Evolutionary conservation across 345 rosid species (phyloP), one percentile per base, ranked within the genome.

Genomic region (Heritiera littoralis): DNA sequence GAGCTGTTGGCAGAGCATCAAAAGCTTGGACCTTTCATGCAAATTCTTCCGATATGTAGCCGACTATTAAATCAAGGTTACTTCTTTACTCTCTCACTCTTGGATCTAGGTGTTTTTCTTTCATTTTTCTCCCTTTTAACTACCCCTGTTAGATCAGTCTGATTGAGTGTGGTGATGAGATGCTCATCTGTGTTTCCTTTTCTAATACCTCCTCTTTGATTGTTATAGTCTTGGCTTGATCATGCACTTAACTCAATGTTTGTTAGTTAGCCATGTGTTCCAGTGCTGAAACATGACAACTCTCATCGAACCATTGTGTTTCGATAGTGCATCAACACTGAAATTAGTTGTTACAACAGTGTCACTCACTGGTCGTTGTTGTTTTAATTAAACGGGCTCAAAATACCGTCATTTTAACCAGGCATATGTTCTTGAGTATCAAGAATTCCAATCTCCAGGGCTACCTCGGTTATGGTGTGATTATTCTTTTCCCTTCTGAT

Each of bases 21-120:
- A 78, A 96, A 96, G 97, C 92, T 96, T 80, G 95, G 94, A 80
- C 98, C 99, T 83, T 96, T 96, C 89, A 85, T 90, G 87, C 97
- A 90, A 85, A 92, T 96, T 72, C 94, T 96, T 61, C 98, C 98
- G 52, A 90, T 90, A 80, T 94, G 99, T 80, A 89, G 92, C 90
- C 91, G 99, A 35, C 93, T 96, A 79, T 77, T 96, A 79, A 92
- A 91, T 87, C 99, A 96, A 93, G 99, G 99, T 94, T 83, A 56
- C 38, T 64, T 67, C 68, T 67, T 80, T 74, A 58, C 6, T 81
- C 41, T 67, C 76, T 79, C 63, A 41, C 83, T 76, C 66, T 81
- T 94, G 92, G 97, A 92, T 96, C 95, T 90, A 60, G 74, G 73
- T 78, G 40, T 85, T 54, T 54, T 15, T 54, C 74, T 49, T 32